Percentiles rank a stretch among this genome's conserved stretches.
phyloP scores from a whole-genome alignment of 148 eudicot genomes.

The Cornus suecica region DNA sequence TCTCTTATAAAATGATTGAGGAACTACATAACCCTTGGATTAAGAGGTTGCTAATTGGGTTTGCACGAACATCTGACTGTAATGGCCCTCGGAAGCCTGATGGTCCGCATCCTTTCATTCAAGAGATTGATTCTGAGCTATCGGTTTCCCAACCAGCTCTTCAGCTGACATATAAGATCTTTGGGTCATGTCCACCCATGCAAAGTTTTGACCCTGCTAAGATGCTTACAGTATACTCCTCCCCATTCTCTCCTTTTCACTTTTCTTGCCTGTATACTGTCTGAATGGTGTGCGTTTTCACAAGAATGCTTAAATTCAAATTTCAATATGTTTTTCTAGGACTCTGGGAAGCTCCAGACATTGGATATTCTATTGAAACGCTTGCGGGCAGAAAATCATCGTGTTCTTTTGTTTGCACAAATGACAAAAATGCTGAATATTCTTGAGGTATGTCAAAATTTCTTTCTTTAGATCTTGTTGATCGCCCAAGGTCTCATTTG shows the following conservation, averaged over 20 bases:
- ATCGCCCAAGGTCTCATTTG: background rate
- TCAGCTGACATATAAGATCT: conserved; percentile 71
- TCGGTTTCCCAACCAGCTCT: conserved; percentile 82
- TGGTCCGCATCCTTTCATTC: conserved; percentile 66
- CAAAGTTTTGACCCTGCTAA: conserved; percentile 95
- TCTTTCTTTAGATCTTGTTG: conserved; percentile 1
- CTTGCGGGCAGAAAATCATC: conserved; percentile 87
- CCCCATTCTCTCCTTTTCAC: conserved; percentile 5
- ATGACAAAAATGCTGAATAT: conserved; percentile 99
- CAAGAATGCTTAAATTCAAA: conserved; percentile 13
- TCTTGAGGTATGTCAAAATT: conserved; percentile 64
- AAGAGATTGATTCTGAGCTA: conserved; percentile 85
- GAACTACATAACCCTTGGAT: conserved; percentile 87
- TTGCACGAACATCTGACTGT: conserved; percentile 87
- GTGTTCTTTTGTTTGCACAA: conserved; percentile 94
- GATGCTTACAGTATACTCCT: conserved; percentile 71
- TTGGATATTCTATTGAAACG: conserved; percentile 94
- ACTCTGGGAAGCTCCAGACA: conserved; percentile 98
- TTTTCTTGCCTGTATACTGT: background rate
- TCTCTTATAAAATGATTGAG: conserved; percentile 72
- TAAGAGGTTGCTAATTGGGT: conserved; percentile 84
- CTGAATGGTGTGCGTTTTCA: conserved; percentile 6
- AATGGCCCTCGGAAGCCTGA: conserved; percentile 86
- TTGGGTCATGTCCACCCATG: conserved; percentile 94
- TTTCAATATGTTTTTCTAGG: conserved; percentile 41